Evolutionary conservation across 495 filamentous ascomycete genomes (phyloP).

Genomic region (Amorphotheca resinae): DNA sequence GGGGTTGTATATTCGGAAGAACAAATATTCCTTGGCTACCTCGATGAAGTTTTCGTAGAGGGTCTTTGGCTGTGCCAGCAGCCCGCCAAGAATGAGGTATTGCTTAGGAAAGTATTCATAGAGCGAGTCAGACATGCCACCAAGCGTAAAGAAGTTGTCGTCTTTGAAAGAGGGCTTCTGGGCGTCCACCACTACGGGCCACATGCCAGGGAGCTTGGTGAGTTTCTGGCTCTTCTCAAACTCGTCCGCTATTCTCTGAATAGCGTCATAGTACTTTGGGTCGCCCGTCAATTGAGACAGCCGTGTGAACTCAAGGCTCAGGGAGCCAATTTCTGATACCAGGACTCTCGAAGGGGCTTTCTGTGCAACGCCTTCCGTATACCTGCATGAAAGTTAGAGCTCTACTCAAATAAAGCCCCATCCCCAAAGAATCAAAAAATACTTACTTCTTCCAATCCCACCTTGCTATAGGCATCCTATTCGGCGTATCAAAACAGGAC

Average conservation of each 20-base stretch:
- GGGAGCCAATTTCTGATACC: slow-evolving; percentile 65
- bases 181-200: slow-evolving; percentile 67
- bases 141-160: slow-evolving; percentile 49
- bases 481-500: slow-evolving; percentile 79
- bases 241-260: slow-evolving; percentile 67
- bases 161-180: slow-evolving; percentile 21
- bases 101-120: slow-evolving; percentile 84
- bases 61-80: slow-evolving; percentile 54
- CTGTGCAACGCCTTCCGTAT: slow-evolving; percentile 13
- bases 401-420: background rate
- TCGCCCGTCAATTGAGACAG: slow-evolving; percentile 78
- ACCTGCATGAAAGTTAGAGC: slow-evolving; percentile 6
- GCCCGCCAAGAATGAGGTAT: slow-evolving; percentile 60
- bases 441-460: slow-evolving; percentile 36
- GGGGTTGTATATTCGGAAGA: slow-evolving; percentile 41
- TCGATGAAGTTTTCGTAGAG: slow-evolving; percentile 65
- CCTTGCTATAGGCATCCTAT: slow-evolving; percentile 68
- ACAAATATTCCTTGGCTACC: slow-evolving; percentile 48
- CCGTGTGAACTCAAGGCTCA: slow-evolving; percentile 78
- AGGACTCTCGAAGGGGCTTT: slow-evolving; percentile 17
- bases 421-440: background rate
- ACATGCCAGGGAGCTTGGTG: slow-evolving; percentile 70
- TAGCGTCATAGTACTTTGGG: slow-evolving; percentile 81
- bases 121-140: slow-evolving; percentile 65
- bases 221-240: slow-evolving; percentile 55